Evolutionary conservation across 768 basidiomycete genomes (phyloP).

Genomic region (Lactifluus pinguis): DNA sequence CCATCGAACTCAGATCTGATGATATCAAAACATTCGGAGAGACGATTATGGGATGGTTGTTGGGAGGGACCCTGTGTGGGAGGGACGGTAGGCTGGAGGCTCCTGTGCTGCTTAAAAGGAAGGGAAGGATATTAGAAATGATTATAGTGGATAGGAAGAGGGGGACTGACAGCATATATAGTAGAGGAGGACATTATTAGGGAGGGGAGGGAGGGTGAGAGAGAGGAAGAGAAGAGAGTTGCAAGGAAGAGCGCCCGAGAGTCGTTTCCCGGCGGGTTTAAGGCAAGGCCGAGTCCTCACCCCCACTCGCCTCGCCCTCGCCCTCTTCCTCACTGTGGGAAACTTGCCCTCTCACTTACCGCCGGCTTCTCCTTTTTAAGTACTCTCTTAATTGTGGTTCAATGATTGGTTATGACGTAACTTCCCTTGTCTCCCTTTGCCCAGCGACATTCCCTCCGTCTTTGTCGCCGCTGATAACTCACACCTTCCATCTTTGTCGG

Average conservation of each 20-base stretch:
- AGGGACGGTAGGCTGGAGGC: slow-evolving; percentile 34
- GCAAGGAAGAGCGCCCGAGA: slow-evolving; percentile 14
- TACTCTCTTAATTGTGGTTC: too few species aligned
- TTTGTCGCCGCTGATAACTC: too few species aligned
- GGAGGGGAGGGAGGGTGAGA: neutral
- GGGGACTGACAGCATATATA: slow-evolving; percentile 24
- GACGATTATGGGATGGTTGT: slow-evolving; percentile 30
- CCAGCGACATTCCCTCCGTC: too few species aligned
- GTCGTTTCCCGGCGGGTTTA: slow-evolving; percentile 14
- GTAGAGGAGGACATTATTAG: slow-evolving; percentile 22
- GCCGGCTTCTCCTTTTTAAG: slow-evolving; percentile 15
- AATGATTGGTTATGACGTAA: neutral
- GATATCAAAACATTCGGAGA: slow-evolving; percentile 73
- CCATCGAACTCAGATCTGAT: slow-evolving; percentile 81
- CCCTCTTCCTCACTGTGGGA: neutral
- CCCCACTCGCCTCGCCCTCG: neutral
- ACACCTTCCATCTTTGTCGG: too few species aligned
- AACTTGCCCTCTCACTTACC: neutral
- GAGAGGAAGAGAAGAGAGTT: slow-evolving; percentile 15
- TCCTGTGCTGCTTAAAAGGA: slow-evolving; percentile 29
- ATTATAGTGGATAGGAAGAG: neutral
- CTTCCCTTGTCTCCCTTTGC: too few species aligned
- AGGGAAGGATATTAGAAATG: neutral
- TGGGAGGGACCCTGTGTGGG: slow-evolving; percentile 27
- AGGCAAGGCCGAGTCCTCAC: neutral